Base-by-base conservation (phyloP, 2,329 filamentous ascomycete genomes). In the Sarocladium brachiariae region DNA sequence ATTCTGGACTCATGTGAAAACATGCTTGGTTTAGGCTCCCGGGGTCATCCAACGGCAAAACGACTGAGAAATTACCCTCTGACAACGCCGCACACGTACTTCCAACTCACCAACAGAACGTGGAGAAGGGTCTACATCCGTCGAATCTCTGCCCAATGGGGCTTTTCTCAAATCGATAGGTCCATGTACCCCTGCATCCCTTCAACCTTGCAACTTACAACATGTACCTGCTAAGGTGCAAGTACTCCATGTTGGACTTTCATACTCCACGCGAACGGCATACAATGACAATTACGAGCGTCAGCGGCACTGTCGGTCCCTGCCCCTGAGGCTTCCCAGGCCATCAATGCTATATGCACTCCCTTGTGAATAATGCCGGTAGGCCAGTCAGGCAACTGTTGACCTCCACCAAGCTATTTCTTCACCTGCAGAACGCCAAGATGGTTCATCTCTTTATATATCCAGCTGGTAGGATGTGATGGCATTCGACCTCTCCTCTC, bases 401-500 rank as follows among this genome's bases (percentile, higher is more conserved):
- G 3, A 25, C 23, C 39, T 18, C 21, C 21, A 10, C 39, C 11
- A 14, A 25, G 11, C n/a, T 19, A 43, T 23, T 43, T 10, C 39
- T 43, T 27, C 6, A 23, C 39, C 25, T 27, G 11, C 39, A 24
- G 39, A 4, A 43, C 37, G 39, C 39, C 39, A 43, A 43, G 39
- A 25, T 27, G 23, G 9, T 4, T 8, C 23, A 9, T n/a, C 21
- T 43, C 23, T 31, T 7, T 47, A 47, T 47, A 47, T 47, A 23
- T 19, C 19, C 27, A 21, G 25, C n/a, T 37, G 31, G 23, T 23
- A 33, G 38, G 38, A 9, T 47, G 43, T 13, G n/a, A 33, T 31
- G n/a, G 16, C 49, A 50, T 39, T 51, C 51, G 39, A 7, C 13
- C 51, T 56, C 39, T 23, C 73, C 71, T 2, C 77, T 71, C 49